Evolutionary conservation across 768 basidiomycete genomes (phyloP), one percentile per base, ranked within the genome.

Genomic region (Gyrodon lividus): DNA sequence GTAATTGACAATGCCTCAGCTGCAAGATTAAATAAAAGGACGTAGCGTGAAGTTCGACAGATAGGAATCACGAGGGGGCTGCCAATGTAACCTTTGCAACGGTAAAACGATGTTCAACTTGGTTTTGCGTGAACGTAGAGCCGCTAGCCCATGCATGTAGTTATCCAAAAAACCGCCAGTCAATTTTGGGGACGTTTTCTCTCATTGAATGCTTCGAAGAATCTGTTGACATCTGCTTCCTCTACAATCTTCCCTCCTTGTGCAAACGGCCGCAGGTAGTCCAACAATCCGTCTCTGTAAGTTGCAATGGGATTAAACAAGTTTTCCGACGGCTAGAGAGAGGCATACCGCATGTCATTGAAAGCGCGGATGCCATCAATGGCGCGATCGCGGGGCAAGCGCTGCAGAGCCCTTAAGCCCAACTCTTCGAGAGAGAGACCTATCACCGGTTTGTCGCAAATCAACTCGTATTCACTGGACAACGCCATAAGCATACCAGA

Each of bases 341-440:
- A 17, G 19, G 68, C 79, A 46, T 56, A 91, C 90, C 87, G 77
- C 88, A 93, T 86, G 50, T 78, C 74, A 58, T 92, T 91, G 70
- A 89, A 92, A 5, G 89, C 91, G 50, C 83, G 80, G 20, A 92
- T 91, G 1, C 91, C 87, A 59, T 93, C 87, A 49, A 93, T 80
- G 5, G 89, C 89, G 48, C 77, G 81, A 43, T 91, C 91, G 50
- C 91, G 83, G 31, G 91, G 91, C 24, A 92, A 63, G 45, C 80
- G 77, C 48, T 78, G 74, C 8, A 93, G 70, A 1, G 90, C 91
- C 43, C 90, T 85, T 74, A 90, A 76, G 10, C 91, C 91, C 5
- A 93, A 77, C 63, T 91, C 89, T 65, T 92, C 91, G 30, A 93
- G 70, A 16, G 90, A 88, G 44, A 91, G 71, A 22, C 81, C 90